These are phyloP conservation scores for Cornus florida DNA, from an alignment of 148 eudicot genomes.

Conservation along the genomic window DNA sequence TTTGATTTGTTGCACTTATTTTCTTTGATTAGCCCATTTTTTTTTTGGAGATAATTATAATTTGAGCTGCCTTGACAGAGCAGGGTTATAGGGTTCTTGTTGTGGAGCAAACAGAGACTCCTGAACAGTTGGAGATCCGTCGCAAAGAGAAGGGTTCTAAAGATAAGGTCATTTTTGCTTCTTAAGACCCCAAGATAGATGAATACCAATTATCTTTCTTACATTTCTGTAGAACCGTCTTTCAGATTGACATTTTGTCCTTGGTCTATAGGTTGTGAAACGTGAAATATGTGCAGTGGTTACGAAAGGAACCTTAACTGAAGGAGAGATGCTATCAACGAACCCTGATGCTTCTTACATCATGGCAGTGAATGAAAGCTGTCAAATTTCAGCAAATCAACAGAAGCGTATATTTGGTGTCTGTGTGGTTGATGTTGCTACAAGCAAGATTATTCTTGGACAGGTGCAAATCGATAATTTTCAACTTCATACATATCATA, in stretches of 20 bases:
- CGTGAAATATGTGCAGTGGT: slow-evolving; percentile 96
- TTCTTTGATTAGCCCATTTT: slow-evolving; percentile 3
- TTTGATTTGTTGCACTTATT: slow-evolving; percentile 4
- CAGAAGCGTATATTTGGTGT: slow-evolving; percentile 63
- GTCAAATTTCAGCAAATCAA: slow-evolving; percentile 33
- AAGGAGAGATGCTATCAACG: slow-evolving; percentile 76
- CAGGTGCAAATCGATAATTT: slow-evolving; percentile 50
- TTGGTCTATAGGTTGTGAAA: slow-evolving; percentile 68
- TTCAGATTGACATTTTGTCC: not conserved
- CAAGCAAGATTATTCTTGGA: slow-evolving; percentile 85
- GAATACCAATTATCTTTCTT: not conserved
- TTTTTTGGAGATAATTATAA: not conserved
- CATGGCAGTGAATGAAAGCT: slow-evolving; percentile 72
- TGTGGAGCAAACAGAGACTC: slow-evolving; percentile 98
- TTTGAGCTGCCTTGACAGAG: slow-evolving; percentile 15
- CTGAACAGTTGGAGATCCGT: slow-evolving; percentile 89
- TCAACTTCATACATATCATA: not conserved
- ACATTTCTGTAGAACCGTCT: not conserved
- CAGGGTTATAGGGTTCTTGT: slow-evolving; percentile 98
- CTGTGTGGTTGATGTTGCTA: slow-evolving; percentile 81
- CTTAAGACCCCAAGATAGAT: not conserved
- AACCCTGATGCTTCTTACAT: slow-evolving; percentile 91
- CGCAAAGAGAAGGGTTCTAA: slow-evolving; percentile 80
- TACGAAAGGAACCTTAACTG: slow-evolving; percentile 93
- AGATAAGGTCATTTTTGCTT: slow-evolving; percentile 68